Percentiles rank a stretch among this genome's conserved stretches.
Evolutionary conservation across 2,329 filamentous ascomycete species (phyloP).

Genomic region (Dothideomycetidae sp.): DNA sequence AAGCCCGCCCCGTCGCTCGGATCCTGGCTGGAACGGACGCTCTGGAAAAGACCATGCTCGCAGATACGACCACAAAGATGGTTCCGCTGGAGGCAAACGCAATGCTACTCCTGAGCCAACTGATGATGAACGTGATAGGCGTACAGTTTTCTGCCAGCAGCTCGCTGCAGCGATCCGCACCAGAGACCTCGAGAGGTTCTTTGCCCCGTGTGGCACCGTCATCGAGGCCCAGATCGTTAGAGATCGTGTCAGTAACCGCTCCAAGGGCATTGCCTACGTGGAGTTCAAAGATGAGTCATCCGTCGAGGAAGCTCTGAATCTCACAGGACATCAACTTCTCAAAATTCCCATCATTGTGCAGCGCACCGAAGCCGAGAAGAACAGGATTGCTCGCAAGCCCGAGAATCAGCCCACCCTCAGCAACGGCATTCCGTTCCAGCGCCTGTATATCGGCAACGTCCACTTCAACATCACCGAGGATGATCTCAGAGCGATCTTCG

Average conservation of each 20-base stretch:
- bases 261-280: slow-evolving; percentile 98
- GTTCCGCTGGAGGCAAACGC: slow-evolving; percentile 32
- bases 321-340: slow-evolving; percentile 96
- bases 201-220: slow-evolving; percentile 85
- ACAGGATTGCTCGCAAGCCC: slow-evolving; percentile 79
- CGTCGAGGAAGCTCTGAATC: slow-evolving; percentile 82
- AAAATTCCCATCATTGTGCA: slow-evolving; percentile 98
- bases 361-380: slow-evolving; percentile 98
- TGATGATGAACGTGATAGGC: slow-evolving; percentile 90
- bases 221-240: slow-evolving; percentile 98
- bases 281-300: slow-evolving; percentile 96
- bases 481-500: slow-evolving; percentile 91
- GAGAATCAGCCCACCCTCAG: slow-evolving; percentile 54
- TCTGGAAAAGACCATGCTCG: too few species aligned
- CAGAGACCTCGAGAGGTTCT: slow-evolving; percentile 85
- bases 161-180: slow-evolving; percentile 86
- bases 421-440: slow-evolving; percentile 86
- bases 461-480: slow-evolving; percentile 98
- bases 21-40: too few species aligned
- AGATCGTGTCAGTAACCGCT: slow-evolving; percentile 88
- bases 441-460: slow-evolving; percentile 97
- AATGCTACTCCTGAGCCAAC: slow-evolving; percentile 58
- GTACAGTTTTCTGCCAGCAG: slow-evolving; percentile 97
- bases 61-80: slow-evolving; percentile 27
- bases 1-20: slow-evolving; percentile 6